Evolutionary conservation across 2,329 filamentous ascomycete species (phyloP).

Genomic region (Epichloe festucae): DNA sequence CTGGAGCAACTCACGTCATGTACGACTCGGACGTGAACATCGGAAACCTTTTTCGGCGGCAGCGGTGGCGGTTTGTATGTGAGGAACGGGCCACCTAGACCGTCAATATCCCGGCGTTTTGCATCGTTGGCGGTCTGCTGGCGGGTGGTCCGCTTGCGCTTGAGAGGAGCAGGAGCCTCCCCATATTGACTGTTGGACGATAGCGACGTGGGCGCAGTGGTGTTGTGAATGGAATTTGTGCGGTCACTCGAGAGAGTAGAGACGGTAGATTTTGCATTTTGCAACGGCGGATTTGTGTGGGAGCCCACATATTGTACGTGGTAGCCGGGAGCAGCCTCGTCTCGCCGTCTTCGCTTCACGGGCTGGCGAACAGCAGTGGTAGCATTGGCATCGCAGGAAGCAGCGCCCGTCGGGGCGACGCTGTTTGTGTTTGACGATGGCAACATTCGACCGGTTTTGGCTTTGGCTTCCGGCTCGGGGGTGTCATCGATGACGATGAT

Average conservation of each 20-base stretch:
- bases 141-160: constrained; percentile 68
- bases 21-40: constrained; percentile 53
- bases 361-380: constrained; percentile 29
- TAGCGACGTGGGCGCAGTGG: constrained; percentile 76
- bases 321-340: constrained; percentile 51
- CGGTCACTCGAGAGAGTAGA: constrained; percentile 73
- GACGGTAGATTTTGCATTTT: constrained; percentile 50
- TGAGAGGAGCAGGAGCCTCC: constrained; percentile 59
- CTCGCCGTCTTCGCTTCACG: constrained; percentile 64
- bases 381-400: constrained; percentile 12
- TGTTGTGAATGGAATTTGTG: constrained; percentile 67
- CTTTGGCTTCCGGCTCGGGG: constrained; percentile 39
- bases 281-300: constrained; percentile 57
- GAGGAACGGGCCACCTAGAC: constrained; percentile 55
- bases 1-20: constrained; percentile 41
- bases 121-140: constrained; percentile 73
- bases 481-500: constrained; percentile 75
- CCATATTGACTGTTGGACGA: constrained; percentile 52
- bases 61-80: constrained; percentile 79
- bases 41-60: constrained; percentile 79
- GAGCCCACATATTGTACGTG: constrained; percentile 60
- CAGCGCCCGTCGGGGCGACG: constrained; percentile 15
- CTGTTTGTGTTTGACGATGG: constrained; percentile 13
- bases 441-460: constrained; percentile 28
- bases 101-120: constrained; percentile 62